Evolutionary conservation across 1,284 basidiomycete species (phyloP), one percentile per base, ranked within the genome.

Genomic region (Singerocomus inundabilis): DNA sequence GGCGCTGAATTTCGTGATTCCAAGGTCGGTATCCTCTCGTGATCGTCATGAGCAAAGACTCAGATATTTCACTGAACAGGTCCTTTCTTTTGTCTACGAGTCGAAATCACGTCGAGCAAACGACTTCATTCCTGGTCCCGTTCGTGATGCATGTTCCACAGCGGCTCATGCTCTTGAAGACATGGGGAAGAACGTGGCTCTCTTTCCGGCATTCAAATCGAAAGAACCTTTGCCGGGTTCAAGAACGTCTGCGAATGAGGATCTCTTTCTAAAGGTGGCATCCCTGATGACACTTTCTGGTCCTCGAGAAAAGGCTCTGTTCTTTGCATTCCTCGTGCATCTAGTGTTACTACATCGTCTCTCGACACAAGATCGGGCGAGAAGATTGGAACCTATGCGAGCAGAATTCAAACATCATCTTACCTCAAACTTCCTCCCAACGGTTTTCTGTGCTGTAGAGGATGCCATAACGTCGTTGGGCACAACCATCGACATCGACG

Each of bases 1-100:
- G 78, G 77, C 0, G 69, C 74, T 3, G 78, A 81, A 55, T 85
- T 81, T 56, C 72, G 75, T 25, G 81, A 86, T 54, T 78, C 79
- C 0, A 86, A 85, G 72, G 85, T 81, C 34, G n/a, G 43, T 30
- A 37, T 30, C 25, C 13, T 51, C 30, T 46, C 25, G 12, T 32
- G 21, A 6, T 16, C 5, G 24, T 44, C 9, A 26, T 9, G 18
- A 37, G 13, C 4, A 3, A 21, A 32, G 1, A 8, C 28, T 34
- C 16, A 39, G 21, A 13, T 26, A 25, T 29, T 28, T 44, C 9
- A n/a, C 13, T 13, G 12, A 21, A 38, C 32, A 81, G 80, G 71
- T 80, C 4, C 60, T 74, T 34, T 66, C 75, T 1, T 76, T 80
- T 50, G 69, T 79, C 5, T 73, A 70, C 40, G 75, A 79, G 57